Percentiles rank a stretch among this genome's conserved stretches.
Evolutionary conservation across 2,329 filamentous ascomycete species (phyloP).

Genomic region (Neonectria ditissima): DNA sequence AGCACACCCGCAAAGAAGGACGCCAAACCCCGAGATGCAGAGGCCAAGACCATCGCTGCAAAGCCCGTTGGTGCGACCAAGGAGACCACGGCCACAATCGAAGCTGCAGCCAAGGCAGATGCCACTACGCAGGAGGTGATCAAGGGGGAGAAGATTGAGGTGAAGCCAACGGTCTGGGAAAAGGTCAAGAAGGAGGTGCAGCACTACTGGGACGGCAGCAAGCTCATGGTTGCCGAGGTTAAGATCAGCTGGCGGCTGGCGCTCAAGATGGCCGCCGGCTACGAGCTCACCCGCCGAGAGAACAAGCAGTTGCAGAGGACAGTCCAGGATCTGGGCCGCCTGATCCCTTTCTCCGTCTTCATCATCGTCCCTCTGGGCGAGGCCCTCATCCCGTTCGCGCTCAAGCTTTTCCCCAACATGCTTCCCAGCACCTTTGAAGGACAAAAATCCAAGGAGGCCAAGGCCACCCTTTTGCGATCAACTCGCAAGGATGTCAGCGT

Average conservation of each 20-base stretch:
- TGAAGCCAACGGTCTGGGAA: conserved; percentile 89
- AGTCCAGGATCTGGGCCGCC: conserved; percentile 89
- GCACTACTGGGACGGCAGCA: conserved; percentile 99
- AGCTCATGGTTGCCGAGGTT: conserved; percentile 91
- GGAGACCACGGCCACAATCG: conserved; percentile 43
- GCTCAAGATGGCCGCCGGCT: conserved; percentile 97
- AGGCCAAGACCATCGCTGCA: conserved; percentile 25
- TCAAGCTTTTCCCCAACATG: conserved; percentile 97
- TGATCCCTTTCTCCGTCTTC: conserved; percentile 97
- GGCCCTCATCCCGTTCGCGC: conserved; percentile 87
- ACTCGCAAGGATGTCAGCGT: conserved; percentile 94
- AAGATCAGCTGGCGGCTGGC: conserved; percentile 92
- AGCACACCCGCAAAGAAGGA: conserved; percentile 51
- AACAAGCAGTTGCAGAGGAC: conserved; percentile 92
- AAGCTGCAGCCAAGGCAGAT: conserved; percentile 47
- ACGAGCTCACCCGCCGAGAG: conserved; percentile 94
- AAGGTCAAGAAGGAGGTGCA: conserved; percentile 94
- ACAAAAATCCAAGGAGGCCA: conserved; percentile 89
- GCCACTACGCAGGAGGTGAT: conserved; percentile 56
- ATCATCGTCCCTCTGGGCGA: conserved; percentile 97
- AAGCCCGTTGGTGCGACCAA: conserved; percentile 37
- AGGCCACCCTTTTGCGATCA: conserved; percentile 82
- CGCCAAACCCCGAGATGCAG: conserved; percentile 40
- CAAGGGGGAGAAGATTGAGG: conserved; percentile 76
- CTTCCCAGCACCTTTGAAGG: conserved; percentile 97